Percentiles rank a stretch among this genome's conserved stretches.
These are phyloP conservation scores for Guillardia theta DNA, from an alignment of 78 protist genomes.

Conservation along the genomic window DNA sequence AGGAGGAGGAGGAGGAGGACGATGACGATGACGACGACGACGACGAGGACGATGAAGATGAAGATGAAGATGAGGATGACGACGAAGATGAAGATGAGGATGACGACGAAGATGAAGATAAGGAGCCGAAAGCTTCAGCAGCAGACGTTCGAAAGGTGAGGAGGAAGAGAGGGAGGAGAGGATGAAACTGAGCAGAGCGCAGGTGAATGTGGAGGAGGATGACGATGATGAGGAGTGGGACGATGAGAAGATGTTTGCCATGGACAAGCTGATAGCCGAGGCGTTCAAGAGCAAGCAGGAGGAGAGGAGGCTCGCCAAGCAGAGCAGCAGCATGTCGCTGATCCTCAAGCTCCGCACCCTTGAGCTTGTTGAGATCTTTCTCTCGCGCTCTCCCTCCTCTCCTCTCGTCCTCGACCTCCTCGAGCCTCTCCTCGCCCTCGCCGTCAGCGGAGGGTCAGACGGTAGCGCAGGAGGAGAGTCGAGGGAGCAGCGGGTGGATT, in stretches of 20 bases:
- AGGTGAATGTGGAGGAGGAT: neutral
- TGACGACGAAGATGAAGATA: neutral
- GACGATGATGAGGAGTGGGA: slow-evolving; percentile 21
- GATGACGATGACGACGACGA: neutral
- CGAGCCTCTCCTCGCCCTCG: neutral
- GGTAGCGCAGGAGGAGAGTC: neutral
- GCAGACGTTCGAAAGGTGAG: too few species aligned
- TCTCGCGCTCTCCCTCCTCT: neutral
- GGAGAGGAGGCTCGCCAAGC: slow-evolving; percentile 15
- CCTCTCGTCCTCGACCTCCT: neutral
- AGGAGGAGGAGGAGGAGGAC: too few species aligned
- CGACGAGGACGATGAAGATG: neutral
- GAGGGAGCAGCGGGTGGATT: neutral
- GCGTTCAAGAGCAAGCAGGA: slow-evolving; percentile 23
- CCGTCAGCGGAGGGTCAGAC: neutral
- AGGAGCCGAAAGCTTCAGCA: too few species aligned
- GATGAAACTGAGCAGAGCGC: neutral
- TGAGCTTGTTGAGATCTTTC: slow-evolving; percentile 18
- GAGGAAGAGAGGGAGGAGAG: neutral
- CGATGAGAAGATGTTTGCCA: neutral
- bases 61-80: neutral
- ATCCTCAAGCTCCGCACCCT: slow-evolving; percentile 23
- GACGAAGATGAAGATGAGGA: neutral
- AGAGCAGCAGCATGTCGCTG: neutral
- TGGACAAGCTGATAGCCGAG: neutral